Evolutionary conservation across 1,284 basidiomycete genomes (phyloP).

Genomic region (Cutaneotrichosporon cutaneum): DNA sequence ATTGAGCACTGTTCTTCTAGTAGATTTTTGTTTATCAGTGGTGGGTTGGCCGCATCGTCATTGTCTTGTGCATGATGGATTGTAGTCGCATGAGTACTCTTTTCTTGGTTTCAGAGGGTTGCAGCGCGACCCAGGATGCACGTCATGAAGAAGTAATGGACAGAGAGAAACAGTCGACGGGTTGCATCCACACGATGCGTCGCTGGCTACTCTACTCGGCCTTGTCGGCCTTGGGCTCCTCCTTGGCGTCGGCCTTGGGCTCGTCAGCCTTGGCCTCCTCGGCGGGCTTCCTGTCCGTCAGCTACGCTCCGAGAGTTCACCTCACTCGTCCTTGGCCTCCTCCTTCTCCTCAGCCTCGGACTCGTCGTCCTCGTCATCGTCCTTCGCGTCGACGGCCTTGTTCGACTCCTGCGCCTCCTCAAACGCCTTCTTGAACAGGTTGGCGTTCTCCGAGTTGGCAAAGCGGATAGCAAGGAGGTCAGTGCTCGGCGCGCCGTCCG

Average conservation of each 20-base stretch:
- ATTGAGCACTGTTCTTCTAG: slow-evolving; percentile 6
- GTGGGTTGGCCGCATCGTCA: slow-evolving; percentile 10
- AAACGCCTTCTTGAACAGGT: slow-evolving; percentile 81
- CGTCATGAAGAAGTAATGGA: neutral
- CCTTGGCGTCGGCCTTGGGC: slow-evolving; percentile 11
- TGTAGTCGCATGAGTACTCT: slow-evolving; percentile 10
- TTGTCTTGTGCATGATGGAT: slow-evolving; percentile 11
- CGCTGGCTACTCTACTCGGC: slow-evolving; percentile 8
- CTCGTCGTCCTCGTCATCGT: slow-evolving; percentile 41
- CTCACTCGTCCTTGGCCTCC: slow-evolving; percentile 26
- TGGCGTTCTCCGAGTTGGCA: slow-evolving; percentile 91
- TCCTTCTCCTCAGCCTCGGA: slow-evolving; percentile 37
- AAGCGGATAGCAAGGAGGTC: slow-evolving; percentile 99
- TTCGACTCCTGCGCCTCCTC: slow-evolving; percentile 79
- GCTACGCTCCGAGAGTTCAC: neutral
- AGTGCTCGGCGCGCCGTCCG: slow-evolving; percentile 80
- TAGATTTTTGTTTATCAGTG: neutral
- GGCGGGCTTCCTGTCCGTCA: slow-evolving; percentile 6
- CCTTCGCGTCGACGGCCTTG: slow-evolving; percentile 43
- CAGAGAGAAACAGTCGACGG: neutral
- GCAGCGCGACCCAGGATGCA: slow-evolving; percentile 1
- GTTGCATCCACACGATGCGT: slow-evolving; percentile 1
- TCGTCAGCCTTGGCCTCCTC: slow-evolving; percentile 14
- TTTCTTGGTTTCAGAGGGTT: slow-evolving; percentile 3
- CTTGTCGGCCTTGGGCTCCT: slow-evolving; percentile 14